Evolutionary conservation across 345 rosid species (phyloP).

Genomic region (Acer campestre): DNA sequence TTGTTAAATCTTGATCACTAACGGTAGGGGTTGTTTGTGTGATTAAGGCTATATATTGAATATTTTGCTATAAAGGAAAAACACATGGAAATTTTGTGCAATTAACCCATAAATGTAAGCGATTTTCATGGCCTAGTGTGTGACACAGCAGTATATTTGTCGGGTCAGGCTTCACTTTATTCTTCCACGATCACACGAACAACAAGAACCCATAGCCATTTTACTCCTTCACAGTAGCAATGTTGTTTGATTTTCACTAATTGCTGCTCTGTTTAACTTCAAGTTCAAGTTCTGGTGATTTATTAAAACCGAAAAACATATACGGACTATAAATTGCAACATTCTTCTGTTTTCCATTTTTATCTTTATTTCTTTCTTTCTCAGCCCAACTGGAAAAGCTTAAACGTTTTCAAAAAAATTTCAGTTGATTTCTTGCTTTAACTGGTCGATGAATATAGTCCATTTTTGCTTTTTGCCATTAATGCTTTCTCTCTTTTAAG

Average conservation of each 20-base stretch:
- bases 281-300: background rate
- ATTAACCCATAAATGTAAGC: too few species aligned
- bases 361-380: background rate
- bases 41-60: too few species aligned
- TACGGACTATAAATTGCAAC: background rate
- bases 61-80: too few species aligned
- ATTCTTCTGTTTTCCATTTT: background rate
- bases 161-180: background rate
- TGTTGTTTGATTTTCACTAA: background rate
- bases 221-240: background rate
- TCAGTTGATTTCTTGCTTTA: constrained; percentile 1
- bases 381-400: background rate
- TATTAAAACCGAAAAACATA: background rate
- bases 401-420: constrained; percentile 8
- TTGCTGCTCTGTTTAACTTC: background rate
- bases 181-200: background rate
- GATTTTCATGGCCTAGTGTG: background rate
- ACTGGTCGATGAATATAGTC: background rate
- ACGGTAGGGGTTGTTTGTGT: too few species aligned
- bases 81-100: too few species aligned
- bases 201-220: background rate
- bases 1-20: too few species aligned
- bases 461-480: background rate
- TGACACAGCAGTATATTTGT: background rate
- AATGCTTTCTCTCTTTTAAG: background rate